These are phyloP conservation scores for Backusella sp. DNA, from an alignment of 192 early-diverging fungal genomes.

Conservation along the genomic window DNA sequence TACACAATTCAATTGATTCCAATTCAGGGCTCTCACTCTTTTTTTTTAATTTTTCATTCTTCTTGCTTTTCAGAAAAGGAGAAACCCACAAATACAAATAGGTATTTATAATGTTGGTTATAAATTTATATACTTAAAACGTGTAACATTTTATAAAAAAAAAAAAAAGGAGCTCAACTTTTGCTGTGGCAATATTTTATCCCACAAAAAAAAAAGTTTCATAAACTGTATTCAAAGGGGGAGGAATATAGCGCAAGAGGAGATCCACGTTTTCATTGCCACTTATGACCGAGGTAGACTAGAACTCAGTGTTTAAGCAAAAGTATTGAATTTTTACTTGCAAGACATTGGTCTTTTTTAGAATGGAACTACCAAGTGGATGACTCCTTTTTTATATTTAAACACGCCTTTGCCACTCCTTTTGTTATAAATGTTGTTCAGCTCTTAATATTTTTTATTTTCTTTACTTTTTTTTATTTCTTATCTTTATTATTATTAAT, in stretches of 20 bases:
- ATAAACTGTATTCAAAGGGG: not conserved
- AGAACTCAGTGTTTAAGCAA: not conserved
- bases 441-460: not conserved
- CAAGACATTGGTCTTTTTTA: constrained; percentile 2
- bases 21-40: not conserved
- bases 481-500: not conserved
- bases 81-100: not conserved
- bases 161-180: not conserved
- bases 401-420: constrained; percentile 16
- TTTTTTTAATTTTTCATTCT: not conserved
- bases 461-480: not conserved
- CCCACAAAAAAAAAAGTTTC: not conserved
- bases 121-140: constrained; percentile 1
- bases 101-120: not conserved
- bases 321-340: not conserved
- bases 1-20: not conserved
- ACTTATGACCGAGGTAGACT: constrained; percentile 6
- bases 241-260: not conserved
- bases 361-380: constrained; percentile 1
- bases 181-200: not conserved
- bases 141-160: not conserved
- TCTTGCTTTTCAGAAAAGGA: not conserved
- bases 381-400: not conserved
- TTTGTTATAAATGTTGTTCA: not conserved
- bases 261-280: constrained; percentile 8